phyloP scores from a whole-genome alignment of 2,329 filamentous ascomycete species.

The Phialophora chinensis region DNA sequence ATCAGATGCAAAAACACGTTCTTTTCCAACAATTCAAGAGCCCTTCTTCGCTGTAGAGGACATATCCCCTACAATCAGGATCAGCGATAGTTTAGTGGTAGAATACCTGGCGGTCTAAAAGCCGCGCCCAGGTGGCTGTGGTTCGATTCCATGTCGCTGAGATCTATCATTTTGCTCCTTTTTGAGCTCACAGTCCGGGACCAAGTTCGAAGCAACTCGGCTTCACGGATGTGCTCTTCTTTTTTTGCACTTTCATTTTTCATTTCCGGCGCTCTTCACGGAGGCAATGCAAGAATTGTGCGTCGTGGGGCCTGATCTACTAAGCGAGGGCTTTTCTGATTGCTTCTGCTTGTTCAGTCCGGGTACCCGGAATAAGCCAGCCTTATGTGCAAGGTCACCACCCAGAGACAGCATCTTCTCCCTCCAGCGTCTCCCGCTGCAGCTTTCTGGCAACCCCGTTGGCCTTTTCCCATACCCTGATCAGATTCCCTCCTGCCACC shows the following conservation, averaged over 20 bases:
- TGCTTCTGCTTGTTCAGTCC: background rate
- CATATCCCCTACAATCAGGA: background rate
- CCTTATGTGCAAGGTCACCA: slow-evolving; percentile 14
- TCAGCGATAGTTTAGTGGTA: slow-evolving; percentile 33
- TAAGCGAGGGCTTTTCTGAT: slow-evolving; percentile 7
- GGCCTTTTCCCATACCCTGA: slow-evolving; percentile 82
- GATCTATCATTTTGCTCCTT: slow-evolving; percentile 8
- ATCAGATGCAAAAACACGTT: slow-evolving; percentile 11
- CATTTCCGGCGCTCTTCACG: background rate
- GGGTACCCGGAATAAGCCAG: background rate
- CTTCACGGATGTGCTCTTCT: background rate
- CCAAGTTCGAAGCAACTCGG: background rate
- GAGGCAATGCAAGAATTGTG: background rate
- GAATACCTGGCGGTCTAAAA: slow-evolving; percentile 30
- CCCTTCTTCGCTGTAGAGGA: slow-evolving; percentile 6
- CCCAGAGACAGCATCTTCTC: slow-evolving; percentile 50
- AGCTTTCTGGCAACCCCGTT: slow-evolving; percentile 73
- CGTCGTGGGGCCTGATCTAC: background rate
- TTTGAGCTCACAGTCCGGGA: background rate
- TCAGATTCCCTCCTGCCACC: slow-evolving; percentile 77
- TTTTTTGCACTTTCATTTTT: background rate
- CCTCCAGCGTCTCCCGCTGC: slow-evolving; percentile 60
- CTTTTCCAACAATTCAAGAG: slow-evolving; percentile 10
- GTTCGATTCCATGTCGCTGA: slow-evolving; percentile 28
- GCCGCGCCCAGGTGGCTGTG: slow-evolving; percentile 16